Base-by-base conservation (phyloP, 352 stramenopile species). In the Phytophthora nicotianae region DNA sequence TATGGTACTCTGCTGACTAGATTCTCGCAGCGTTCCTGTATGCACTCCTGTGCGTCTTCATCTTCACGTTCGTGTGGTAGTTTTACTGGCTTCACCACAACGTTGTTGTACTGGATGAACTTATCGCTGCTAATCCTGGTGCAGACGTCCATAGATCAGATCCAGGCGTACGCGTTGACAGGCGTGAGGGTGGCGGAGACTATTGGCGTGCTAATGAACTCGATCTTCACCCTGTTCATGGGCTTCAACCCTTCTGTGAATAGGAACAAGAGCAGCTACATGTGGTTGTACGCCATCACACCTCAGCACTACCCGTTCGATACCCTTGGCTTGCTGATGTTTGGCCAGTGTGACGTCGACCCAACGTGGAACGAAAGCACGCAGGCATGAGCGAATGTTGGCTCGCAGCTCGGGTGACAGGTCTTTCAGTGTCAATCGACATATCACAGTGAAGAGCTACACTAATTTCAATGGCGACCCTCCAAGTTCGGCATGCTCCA, bases 1-100 rank as follows among this genome's bases (percentile, higher is more conserved):
- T 74, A 14, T 79, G 83, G 50, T 92, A 97, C 53, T 78, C 77
- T 21, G 26, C 94, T 8, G 83, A 83, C n/a, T 86, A 81, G 40
- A 92, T 78, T 17, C n/a, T 97, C 17, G 77, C 75, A 11, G 93
- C 98, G 75, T 80, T 89, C 43, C 79, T 77, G 50, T 89, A 73
- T 23, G 61, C 68, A 17, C 97, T 72, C n/a, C 45, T 27, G 19
- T 62, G 58, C 17, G 52, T 52, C 11, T 49, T 78, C 17, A 35
- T 82, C 17, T 83, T 83, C 38, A 72, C 65, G 10, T 45, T 63
- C 32, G 50, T 75, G 23, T 75, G 57, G 54, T 81, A 64, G 64
- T 21, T 74, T 81, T 45, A 71, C 56, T 4, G 71, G 62, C 21
- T 63, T 75, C 19, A 43, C 16, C 49, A 70, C 51, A 41, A 53